Evolutionary conservation across 768 basidiomycete species (phyloP).

Genomic region (Pleurotus tuoliensis): DNA sequence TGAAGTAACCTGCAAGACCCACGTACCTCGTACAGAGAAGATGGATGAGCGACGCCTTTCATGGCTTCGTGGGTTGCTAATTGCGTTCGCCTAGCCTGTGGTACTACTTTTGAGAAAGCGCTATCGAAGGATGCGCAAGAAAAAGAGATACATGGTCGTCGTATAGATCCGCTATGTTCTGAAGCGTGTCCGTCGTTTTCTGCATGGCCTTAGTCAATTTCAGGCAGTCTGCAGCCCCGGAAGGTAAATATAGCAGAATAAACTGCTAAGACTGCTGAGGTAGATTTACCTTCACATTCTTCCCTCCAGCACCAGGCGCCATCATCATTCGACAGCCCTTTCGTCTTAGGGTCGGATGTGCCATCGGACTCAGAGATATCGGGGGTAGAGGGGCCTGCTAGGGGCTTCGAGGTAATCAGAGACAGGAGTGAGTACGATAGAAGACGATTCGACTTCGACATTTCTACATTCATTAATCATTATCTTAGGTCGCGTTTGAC

Average conservation of each 20-base stretch:
- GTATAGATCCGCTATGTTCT: conserved; percentile 72
- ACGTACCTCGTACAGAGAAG: conserved; percentile 62
- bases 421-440: conserved; percentile 73
- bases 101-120: neutral
- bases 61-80: conserved; percentile 72
- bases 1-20: too few species aligned
- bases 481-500: too few species aligned
- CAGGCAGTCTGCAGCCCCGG: conserved; percentile 54
- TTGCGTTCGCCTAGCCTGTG: conserved; percentile 68
- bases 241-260: neutral
- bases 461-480: conserved; percentile 43
- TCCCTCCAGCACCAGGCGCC: conserved; percentile 91
- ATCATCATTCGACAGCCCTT: conserved; percentile 61
- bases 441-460: conserved; percentile 72
- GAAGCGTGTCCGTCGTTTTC: conserved; percentile 67
- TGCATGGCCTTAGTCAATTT: conserved; percentile 75
- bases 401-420: conserved; percentile 66
- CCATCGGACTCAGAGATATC: conserved; percentile 41
- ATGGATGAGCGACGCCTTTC: conserved; percentile 74
- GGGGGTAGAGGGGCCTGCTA: conserved; percentile 43
- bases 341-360: conserved; percentile 27
- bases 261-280: neutral
- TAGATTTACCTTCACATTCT: conserved; percentile 54
- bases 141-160: conserved; percentile 63
- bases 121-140: neutral